Conservation (phyloP, 2,329 filamentous ascomycete species). For the Xylaria sp. region DNA sequence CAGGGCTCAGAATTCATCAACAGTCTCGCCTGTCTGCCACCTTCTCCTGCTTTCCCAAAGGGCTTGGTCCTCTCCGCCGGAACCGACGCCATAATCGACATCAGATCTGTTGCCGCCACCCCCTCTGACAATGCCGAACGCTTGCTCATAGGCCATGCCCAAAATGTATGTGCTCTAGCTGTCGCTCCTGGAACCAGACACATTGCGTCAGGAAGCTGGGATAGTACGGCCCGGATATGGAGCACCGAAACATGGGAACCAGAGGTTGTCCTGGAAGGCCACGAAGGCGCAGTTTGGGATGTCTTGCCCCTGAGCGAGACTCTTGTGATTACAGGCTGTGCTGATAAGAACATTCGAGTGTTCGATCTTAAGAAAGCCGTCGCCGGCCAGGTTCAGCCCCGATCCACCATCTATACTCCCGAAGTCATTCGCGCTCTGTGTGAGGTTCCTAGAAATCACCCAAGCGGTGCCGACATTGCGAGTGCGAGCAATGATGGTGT, state of each 20-base stretch:
- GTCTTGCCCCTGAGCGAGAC: slow-evolving; percentile 76
- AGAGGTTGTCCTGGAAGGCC: slow-evolving; percentile 65
- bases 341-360: slow-evolving; percentile 82
- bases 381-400: slow-evolving; percentile 46
- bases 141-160: slow-evolving; percentile 76
- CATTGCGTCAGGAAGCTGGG: slow-evolving; percentile 91
- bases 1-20: slow-evolving; percentile 86
- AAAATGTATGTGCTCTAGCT: slow-evolving; percentile 85
- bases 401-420: slow-evolving; percentile 56
- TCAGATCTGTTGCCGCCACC: slow-evolving; percentile 63
- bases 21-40: slow-evolving; percentile 68
- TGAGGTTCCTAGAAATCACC: slow-evolving; percentile 67
- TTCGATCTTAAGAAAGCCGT: slow-evolving; percentile 66
- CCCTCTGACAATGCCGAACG: slow-evolving; percentile 75
- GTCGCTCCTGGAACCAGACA: slow-evolving; percentile 65
- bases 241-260: slow-evolving; percentile 78
- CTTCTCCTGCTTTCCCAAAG: slow-evolving; percentile 62
- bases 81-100: slow-evolving; percentile 88
- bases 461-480: slow-evolving; percentile 84
- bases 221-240: slow-evolving; percentile 84
- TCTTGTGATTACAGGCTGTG: slow-evolving; percentile 84
- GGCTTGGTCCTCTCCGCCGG: slow-evolving; percentile 84
- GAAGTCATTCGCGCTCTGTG: slow-evolving; percentile 88
- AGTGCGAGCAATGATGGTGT: slow-evolving; percentile 90
- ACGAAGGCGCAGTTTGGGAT: slow-evolving; percentile 79